Evolutionary conservation across 1,284 basidiomycete species (phyloP), one percentile per base, ranked within the genome.

Genomic region (Fistulina hepatica): DNA sequence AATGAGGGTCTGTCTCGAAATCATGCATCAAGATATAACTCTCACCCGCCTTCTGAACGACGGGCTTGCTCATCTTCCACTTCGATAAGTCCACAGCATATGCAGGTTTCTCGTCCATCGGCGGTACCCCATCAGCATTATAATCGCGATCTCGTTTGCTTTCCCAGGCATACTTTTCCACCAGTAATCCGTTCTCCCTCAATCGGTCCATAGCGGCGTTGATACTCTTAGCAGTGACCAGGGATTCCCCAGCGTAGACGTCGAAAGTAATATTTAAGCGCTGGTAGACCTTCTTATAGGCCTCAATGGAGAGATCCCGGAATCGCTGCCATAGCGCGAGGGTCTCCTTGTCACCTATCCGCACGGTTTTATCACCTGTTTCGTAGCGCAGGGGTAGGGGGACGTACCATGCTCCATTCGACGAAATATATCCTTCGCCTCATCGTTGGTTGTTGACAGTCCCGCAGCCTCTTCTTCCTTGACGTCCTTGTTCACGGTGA

Each of bases 211-310:
- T 39, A 3, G 37, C 17, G 4, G 19, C 5, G 13, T 48, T 33
- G 17, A 46, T 45, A 22, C 33, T 30, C 12, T 37, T 37, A 10
- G 28, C 21, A 11, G 36, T 41, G 12, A 46, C 42, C 9, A 44
- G 20, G 6, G 44, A 44, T 38, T 46, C 44, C 3, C 42, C 46
- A 7, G 34, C 25, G 21, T 41, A 46, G 6, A 35, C 44, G 13
- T 47, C 46, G 17, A 47, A 47, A 9, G 38, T 23, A 11, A 45
- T 37, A 27, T 47, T 47, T 7, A 47, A 37, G 7, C 42, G 41
- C 11, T 21, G 15, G 15, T 47, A 47, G 4, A 42, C 42, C 4
- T 34, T 36, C 16, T 26, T 31, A 25, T 48, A 48, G 6, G 36
- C 38, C 21, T 27, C 33, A 21, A 48, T 19, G 6, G 42, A 44